phyloP scores from a whole-genome alignment of 1,284 basidiomycete species.

The Dichomitus squalens region DNA sequence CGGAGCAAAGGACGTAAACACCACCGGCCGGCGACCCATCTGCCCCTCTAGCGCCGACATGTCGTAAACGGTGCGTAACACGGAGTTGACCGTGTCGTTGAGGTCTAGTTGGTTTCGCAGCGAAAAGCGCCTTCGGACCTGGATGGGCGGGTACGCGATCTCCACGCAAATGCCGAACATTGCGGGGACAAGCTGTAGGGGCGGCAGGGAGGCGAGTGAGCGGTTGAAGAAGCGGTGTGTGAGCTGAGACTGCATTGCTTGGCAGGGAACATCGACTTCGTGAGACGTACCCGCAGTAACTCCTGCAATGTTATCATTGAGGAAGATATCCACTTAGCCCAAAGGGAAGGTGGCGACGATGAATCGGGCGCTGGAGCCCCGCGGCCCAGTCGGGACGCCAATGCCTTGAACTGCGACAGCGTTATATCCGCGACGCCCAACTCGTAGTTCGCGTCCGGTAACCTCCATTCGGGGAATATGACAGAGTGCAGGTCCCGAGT shows the following conservation, averaged over 20 bases:
- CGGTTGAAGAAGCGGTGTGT: not conserved
- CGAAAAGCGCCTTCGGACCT: constrained; percentile 43
- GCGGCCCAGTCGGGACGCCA: constrained; percentile 60
- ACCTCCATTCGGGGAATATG: constrained; percentile 68
- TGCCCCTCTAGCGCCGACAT: constrained; percentile 53
- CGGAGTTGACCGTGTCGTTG: constrained; percentile 81
- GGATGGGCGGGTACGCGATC: constrained; percentile 66
- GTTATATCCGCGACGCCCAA: constrained; percentile 86
- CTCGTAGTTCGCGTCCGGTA: constrained; percentile 79
- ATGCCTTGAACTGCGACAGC: constrained; percentile 72
- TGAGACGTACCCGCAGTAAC: constrained; percentile 64
- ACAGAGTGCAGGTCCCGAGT: constrained; percentile 91
- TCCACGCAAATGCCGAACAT: constrained; percentile 81
- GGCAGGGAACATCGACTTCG: not conserved
- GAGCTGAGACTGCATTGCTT: not conserved
- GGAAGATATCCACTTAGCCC: constrained; percentile 54
- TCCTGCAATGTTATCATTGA: constrained; percentile 74
- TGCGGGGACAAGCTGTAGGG: constrained; percentile 65
- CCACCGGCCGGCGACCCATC: constrained; percentile 69
- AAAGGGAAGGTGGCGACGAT: constrained; percentile 49
- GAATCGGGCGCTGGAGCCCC: constrained; percentile 35
- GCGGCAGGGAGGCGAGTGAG: constrained; percentile 7
- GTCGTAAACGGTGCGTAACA: constrained; percentile 82
- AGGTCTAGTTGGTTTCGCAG: constrained; percentile 63
- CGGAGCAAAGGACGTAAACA: constrained; percentile 89